Evolutionary conservation across 2,329 filamentous ascomycete genomes (phyloP), one percentile per base, ranked within the genome.

Genomic region (Xylariaceae sp.): DNA sequence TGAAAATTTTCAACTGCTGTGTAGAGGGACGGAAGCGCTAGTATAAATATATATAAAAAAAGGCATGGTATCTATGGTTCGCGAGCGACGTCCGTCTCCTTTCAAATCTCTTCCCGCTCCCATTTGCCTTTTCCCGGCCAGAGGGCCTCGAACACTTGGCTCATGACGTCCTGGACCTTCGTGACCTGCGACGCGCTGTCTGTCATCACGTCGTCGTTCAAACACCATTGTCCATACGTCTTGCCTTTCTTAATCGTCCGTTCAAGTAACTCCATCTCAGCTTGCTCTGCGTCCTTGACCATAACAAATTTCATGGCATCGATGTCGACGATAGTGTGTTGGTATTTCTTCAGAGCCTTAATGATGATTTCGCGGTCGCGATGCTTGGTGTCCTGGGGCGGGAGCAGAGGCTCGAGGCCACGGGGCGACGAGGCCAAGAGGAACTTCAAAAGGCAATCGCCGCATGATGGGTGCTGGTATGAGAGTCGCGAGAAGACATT

Each of bases 271-370:
- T 45, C 43, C 15, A 35, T 24, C 32, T 39, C 34, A 1, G 63
- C 64, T 43, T 69, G 64, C 47, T 69, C 65, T 2, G 66, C 64
- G 51, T 69, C 67, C 19, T 64, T 68, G 38, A 70, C 52, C 66
- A 69, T 68, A 36, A 64, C 59, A 47, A 67, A 70, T 34, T 55
- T 54, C 55, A 57, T 60, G 3, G 64, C 63, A 48, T 68, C 65
- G 4, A 62, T 65, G 29, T 65, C 59, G n/a, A 67, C 54, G 13
- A 69, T 51, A 2, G 60, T 63, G 37, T 69, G 64, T 44, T 67
- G 65, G 45, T 66, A 71, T 44, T 64, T 65, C 54, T 61, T 60
- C 38, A 68, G 49, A 17, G 64, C 65, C 30, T 32, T 35, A 29
- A 48, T 22, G 17, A 45, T 40, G 2, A 41, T 36, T 24, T 44